phyloP scores from a whole-genome alignment of 768 basidiomycete species.

The Hygrocybe punicea region DNA sequence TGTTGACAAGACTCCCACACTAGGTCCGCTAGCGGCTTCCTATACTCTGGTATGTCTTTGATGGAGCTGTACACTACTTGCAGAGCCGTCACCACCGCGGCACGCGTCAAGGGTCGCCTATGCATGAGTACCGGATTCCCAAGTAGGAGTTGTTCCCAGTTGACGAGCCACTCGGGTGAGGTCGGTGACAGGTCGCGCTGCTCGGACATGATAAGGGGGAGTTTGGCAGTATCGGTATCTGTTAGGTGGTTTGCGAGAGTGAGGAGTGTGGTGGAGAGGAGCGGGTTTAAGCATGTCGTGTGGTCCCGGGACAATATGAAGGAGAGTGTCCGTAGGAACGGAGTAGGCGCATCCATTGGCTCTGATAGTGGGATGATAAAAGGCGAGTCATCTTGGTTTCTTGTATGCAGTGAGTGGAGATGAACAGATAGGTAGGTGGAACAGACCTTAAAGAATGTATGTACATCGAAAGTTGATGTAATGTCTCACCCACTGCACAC shows the following conservation, averaged over 20 bases:
- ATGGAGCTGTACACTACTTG: slow-evolving; percentile 60
- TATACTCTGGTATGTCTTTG: slow-evolving; percentile 65
- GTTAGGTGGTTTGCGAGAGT: slow-evolving; percentile 65
- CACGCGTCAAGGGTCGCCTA: slow-evolving; percentile 49
- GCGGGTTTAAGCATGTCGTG: slow-evolving; percentile 53
- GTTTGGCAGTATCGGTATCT: slow-evolving; percentile 61
- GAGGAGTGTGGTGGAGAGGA: slow-evolving; percentile 61
- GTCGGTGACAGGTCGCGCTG: slow-evolving; percentile 70
- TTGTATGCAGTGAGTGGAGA: slow-evolving; percentile 7
- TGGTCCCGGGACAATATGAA: slow-evolving; percentile 64
- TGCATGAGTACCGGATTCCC: slow-evolving; percentile 46
- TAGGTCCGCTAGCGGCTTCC: slow-evolving; percentile 51
- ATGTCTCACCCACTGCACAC: slow-evolving; percentile 56
- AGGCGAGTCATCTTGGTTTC: slow-evolving; percentile 45
- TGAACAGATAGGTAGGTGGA: neutral
- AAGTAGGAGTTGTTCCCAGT: slow-evolving; percentile 56
- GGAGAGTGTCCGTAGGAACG: slow-evolving; percentile 60
- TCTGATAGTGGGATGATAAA: slow-evolving; percentile 52
- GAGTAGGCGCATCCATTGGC: slow-evolving; percentile 54
- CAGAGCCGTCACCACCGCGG: slow-evolving; percentile 55
- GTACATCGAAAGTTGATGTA: slow-evolving; percentile 57
- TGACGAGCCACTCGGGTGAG: slow-evolving; percentile 64
- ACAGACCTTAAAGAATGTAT: slow-evolving; percentile 58
- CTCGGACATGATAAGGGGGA: slow-evolving; percentile 60
- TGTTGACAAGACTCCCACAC: slow-evolving; percentile 51